phyloP scores from a whole-genome alignment of 108 stramenopile genomes.

The Cyclostephanos invisitatus region DNA sequence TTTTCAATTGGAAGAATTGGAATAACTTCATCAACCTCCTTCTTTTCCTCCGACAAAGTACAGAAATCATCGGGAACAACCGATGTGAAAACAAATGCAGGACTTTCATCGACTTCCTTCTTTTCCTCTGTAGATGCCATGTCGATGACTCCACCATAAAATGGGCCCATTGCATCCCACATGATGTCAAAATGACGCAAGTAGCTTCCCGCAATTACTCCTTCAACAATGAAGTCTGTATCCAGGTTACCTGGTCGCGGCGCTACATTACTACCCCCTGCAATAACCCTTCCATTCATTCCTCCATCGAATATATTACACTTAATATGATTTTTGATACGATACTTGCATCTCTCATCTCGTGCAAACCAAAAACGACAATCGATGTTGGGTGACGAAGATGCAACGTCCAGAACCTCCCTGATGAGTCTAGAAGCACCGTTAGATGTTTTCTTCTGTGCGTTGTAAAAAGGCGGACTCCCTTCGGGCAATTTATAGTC shows the following conservation, averaged over 20 bases:
- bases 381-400: slow-evolving; percentile 15
- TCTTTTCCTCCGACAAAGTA: neutral
- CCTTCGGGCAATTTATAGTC: slow-evolving; percentile 17
- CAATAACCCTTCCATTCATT: slow-evolving; percentile 24
- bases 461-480: slow-evolving; percentile 24
- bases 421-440: slow-evolving; percentile 8
- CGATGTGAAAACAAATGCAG: neutral
- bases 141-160: slow-evolving; percentile 10
- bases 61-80: neutral
- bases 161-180: slow-evolving; percentile 27
- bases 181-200: slow-evolving; percentile 23
- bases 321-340: slow-evolving; percentile 44
- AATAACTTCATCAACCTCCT: neutral
- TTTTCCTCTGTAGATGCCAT: slow-evolving; percentile 9
- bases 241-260: slow-evolving; percentile 25
- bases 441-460: neutral
- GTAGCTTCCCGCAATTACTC: slow-evolving; percentile 17
- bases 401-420: slow-evolving; percentile 12
- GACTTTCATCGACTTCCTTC: slow-evolving; percentile 18
- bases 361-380: slow-evolving; percentile 40
- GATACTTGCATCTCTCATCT: slow-evolving; percentile 24
- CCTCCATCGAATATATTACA: slow-evolving; percentile 31
- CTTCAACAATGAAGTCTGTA: slow-evolving; percentile 28
- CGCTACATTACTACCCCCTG: slow-evolving; percentile 34
- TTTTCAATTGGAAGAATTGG: neutral